phyloP scores from a whole-genome alignment of 495 filamentous ascomycete species.

The Neurospora sp. region DNA sequence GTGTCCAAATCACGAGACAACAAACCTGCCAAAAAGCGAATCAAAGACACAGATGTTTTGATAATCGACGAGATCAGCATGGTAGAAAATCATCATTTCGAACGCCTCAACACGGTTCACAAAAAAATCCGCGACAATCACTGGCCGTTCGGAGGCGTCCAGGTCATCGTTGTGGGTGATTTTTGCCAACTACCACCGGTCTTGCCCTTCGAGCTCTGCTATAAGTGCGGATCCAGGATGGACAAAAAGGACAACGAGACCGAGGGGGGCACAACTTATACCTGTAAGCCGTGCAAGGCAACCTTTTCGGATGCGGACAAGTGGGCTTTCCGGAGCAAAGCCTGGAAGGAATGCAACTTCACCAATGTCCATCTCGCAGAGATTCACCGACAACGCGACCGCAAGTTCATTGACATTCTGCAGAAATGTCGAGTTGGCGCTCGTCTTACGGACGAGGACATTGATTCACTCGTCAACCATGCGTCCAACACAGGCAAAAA shows the following conservation, averaged over 20 bases:
- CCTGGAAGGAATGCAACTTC: conserved; percentile 29
- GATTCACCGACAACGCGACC: conserved; percentile 46
- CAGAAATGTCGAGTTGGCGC: conserved; percentile 40
- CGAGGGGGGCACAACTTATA: conserved; percentile 41
- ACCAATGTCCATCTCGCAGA: conserved; percentile 32
- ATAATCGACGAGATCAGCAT: conserved; percentile 40
- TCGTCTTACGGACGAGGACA: conserved; percentile 24
- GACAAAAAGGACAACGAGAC: conserved; percentile 34
- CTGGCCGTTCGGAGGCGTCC: conserved; percentile 73
- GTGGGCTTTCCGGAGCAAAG: conserved; percentile 8
- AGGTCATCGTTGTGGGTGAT: conserved; percentile 88
- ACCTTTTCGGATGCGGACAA: conserved; percentile 28
- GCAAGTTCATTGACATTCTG: conserved; percentile 38
- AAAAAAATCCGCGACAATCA: conserved; percentile 31
- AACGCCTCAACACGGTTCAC: conserved; percentile 43
- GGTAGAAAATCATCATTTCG: conserved; percentile 46
- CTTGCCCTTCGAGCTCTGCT: conserved; percentile 66
- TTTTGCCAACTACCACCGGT: conserved; percentile 95
- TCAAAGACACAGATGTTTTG: conserved; percentile 29
- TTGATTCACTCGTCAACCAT: conserved; percentile 37
- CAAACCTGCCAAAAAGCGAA: conserved; percentile 13
- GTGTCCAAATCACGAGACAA: background rate
- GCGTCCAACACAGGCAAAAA: conserved; percentile 12
- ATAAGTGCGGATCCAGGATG: conserved; percentile 59
- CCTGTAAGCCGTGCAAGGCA: conserved; percentile 20